Evolutionary conservation across 129 eudicot species (phyloP).

Genomic region (Helichrysum umbraculigerum): DNA sequence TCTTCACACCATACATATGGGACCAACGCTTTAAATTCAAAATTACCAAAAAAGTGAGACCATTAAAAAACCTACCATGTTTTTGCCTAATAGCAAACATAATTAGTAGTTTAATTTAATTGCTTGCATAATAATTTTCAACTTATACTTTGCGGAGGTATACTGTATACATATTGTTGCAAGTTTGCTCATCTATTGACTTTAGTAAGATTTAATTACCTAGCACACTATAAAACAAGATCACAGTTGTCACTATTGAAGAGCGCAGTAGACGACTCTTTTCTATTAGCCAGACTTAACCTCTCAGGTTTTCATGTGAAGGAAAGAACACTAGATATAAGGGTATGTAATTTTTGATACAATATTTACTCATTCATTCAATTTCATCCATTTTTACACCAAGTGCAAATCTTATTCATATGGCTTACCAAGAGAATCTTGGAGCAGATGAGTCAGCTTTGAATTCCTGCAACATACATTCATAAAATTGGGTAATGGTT

Average conservation of each 20-base stretch:
- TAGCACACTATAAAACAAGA: background rate
- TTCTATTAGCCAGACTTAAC: background rate
- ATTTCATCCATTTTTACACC: too few species aligned
- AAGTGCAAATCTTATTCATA: background rate
- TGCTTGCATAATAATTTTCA: background rate
- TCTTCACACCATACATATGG: background rate
- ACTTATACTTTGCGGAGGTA: background rate
- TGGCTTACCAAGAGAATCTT: constrained; percentile 47
- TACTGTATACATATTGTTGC: background rate
- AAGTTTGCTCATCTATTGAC: background rate
- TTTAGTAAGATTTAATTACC: background rate
- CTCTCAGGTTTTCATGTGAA: background rate
- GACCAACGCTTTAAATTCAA: background rate
- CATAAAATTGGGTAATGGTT: background rate
- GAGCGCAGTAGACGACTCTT: background rate
- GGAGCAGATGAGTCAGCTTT: constrained; percentile 46
- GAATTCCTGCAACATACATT: constrained; percentile 40
- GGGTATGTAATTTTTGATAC: too few species aligned
- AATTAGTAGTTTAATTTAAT: background rate
- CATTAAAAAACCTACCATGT: background rate
- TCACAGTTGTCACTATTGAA: background rate
- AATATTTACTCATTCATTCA: too few species aligned
- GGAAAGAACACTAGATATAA: background rate
- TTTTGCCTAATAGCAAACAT: background rate
- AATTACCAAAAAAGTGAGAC: background rate